Percentiles rank a stretch among this genome's conserved stretches.
phyloP scores from a whole-genome alignment of 805 yeast genomes.

The Zygosaccharomyces gambellarensis region DNA sequence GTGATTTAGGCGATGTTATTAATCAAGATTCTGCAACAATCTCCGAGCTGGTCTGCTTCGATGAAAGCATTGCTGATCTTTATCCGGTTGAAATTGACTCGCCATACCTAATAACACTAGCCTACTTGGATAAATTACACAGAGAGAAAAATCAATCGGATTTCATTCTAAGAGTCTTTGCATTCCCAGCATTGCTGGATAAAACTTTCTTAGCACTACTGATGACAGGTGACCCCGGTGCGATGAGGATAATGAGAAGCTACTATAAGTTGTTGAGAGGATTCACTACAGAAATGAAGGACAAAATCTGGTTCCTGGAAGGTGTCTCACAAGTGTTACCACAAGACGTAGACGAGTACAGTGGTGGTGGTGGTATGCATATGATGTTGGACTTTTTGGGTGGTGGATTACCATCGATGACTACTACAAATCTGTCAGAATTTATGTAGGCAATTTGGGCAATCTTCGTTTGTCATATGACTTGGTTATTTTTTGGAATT shows the following conservation, averaged over 20 bases:
- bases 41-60: conserved; percentile 74
- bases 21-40: conserved; percentile 37
- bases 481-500: conserved; percentile 3
- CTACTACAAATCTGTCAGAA: conserved; percentile 37
- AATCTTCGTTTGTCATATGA: neutral
- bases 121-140: conserved; percentile 77
- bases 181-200: conserved; percentile 89
- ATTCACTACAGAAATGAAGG: conserved; percentile 82
- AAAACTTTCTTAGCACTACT: conserved; percentile 69
- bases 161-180: conserved; percentile 79
- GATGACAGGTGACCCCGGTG: conserved; percentile 78
- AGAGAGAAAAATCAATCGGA: conserved; percentile 79
- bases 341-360: conserved; percentile 84
- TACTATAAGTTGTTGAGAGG: conserved; percentile 77
- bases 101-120: conserved; percentile 82
- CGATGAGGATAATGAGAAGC: conserved; percentile 86
- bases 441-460: conserved; percentile 16
- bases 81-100: conserved; percentile 81
- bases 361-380: conserved; percentile 89
- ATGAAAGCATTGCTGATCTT: conserved; percentile 74
- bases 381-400: conserved; percentile 87
- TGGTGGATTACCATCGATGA: conserved; percentile 52
- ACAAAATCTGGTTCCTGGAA: conserved; percentile 88
- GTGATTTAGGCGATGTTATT: conserved; percentile 72
- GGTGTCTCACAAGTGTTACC: conserved; percentile 87